Evolutionary conservation across 73 alveolate species (phyloP).

Genomic region (Tetrahymena thermophila): DNA sequence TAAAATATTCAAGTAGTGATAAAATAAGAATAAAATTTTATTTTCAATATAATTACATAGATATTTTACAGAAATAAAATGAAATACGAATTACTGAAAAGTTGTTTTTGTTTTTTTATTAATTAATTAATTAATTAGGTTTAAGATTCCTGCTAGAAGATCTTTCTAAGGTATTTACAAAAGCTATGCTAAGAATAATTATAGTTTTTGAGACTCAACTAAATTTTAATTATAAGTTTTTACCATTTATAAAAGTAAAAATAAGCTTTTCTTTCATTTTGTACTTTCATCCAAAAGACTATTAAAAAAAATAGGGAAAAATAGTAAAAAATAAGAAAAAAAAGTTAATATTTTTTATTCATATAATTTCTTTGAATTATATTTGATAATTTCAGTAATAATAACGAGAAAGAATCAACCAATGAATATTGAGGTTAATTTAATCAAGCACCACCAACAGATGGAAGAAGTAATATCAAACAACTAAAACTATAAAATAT

Average conservation of each 20-base stretch:
- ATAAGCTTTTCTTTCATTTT: background rate
- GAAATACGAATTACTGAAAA: background rate
- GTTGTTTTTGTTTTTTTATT: background rate
- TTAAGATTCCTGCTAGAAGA: background rate
- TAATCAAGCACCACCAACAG: background rate
- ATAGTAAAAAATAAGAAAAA: background rate
- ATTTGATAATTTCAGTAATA: background rate
- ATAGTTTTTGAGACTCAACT: background rate
- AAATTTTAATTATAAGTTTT: background rate
- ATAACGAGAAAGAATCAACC: conserved; percentile 1
- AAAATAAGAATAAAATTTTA: too few relatives aligned
- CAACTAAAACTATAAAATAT: too few relatives aligned
- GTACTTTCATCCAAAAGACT: background rate
- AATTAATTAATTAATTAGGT: too few relatives aligned
- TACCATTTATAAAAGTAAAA: background rate
- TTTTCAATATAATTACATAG: too few relatives aligned
- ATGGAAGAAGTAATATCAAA: background rate
- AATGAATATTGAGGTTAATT: background rate
- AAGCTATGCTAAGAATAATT: background rate
- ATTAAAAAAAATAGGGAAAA: background rate
- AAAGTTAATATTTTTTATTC: background rate
- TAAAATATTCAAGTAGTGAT: too few relatives aligned
- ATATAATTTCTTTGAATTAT: background rate
- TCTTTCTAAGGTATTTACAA: background rate
- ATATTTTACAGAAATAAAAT: too few relatives aligned